Evolutionary conservation across 2,329 filamentous ascomycete species (phyloP), one percentile per base, ranked within the genome.

Genomic region (Fusarium camptoceras): DNA sequence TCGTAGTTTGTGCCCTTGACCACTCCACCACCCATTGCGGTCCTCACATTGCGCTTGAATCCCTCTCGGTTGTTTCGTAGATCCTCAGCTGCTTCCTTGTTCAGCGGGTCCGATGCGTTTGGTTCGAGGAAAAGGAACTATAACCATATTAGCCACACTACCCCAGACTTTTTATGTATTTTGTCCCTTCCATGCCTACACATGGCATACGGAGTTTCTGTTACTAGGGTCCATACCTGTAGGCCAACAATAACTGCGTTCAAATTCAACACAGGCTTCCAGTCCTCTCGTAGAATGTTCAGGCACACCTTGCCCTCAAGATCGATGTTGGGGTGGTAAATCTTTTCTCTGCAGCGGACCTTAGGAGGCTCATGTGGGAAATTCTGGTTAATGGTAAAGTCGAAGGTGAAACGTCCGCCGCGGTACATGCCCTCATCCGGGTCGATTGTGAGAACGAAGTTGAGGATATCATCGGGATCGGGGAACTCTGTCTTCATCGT

Each of bases 261-360:
- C 79, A 99, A 81, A 80, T 98, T 98, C 78, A 99, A 83, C 46
- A 99, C 96, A 0, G 96, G 96, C 85, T 98, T 99, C 96, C 96
- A 99, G 83, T 99, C 96, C 83, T 99, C 96, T 67, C 96, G 87
- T 77, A 99, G 82, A 76, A 99, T 99, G 80, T 99, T 99, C 77
- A 99, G 83, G 84, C 96, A 99, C 68, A 99, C 94, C 79, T 99
- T 99, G 74, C 96, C 96, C 79, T 98, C 94, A 42, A 97, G 87
- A 78, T 99, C 96, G 79, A 99, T 99, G 81, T 99, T 99, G 8
- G 96, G 96, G 80, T 99, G 96, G 83, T 99, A 99, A 76, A 99
- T 98, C 86, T 97, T 98, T 83, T 99, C 93, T 74, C 91, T 92
- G 83, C 96, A 98, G 78, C 93, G 96, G 75, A 99, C 96, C 83